Evolutionary conservation across 371 early-diverging fungal genomes (phyloP), one percentile per base, ranked within the genome.

Genomic region (Coemansia sp.): DNA sequence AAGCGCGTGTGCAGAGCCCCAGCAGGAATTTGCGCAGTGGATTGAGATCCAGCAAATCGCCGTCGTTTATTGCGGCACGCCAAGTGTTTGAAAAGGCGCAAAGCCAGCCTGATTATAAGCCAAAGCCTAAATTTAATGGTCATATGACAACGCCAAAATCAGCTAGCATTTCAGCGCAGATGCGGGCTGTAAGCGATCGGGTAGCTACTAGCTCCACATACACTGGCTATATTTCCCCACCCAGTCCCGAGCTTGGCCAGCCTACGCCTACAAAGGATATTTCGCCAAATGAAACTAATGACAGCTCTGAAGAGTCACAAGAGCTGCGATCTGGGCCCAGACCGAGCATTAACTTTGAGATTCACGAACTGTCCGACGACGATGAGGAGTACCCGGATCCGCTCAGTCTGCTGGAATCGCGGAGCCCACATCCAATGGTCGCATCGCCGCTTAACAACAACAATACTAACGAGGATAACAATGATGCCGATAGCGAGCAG

Each of bases 191-290:
- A 7, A 56, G n/a, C 17, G 17, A n/a, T 15, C n/a, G 8, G 17
- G 17, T 8, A 29, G 21, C 28, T n/a, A n/a, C 56, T 17, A 17
- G n/a, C 6, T 9, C 9, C 9, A 19, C 49, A 5, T 9, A 49
- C 19, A 49, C 49, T 6, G 49, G 5, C 19, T 8, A 7, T 24
- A 7, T 6, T 15, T 13, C 26, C 15, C 13, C 60, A 15, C 5
- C 41, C 41, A 71, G 73, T n/a, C 71, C 73, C 8, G 73, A 73
- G 63, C 73, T 73, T 5, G 60, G 24, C 9, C 56, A 61, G 55
- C 72, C 63, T 12, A 56, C 32, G 2, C 56, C 56, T n/a, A 54
- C 23, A 24, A 13, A 23, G 17, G 17, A n/a, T 8, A 19, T 17
- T n/a, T 19, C 49, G 49, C 19, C 19, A 49, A 19, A 9, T 9